phyloP scores from a whole-genome alignment of 495 filamentous ascomycete genomes.

The Bathelium albidoporum region DNA sequence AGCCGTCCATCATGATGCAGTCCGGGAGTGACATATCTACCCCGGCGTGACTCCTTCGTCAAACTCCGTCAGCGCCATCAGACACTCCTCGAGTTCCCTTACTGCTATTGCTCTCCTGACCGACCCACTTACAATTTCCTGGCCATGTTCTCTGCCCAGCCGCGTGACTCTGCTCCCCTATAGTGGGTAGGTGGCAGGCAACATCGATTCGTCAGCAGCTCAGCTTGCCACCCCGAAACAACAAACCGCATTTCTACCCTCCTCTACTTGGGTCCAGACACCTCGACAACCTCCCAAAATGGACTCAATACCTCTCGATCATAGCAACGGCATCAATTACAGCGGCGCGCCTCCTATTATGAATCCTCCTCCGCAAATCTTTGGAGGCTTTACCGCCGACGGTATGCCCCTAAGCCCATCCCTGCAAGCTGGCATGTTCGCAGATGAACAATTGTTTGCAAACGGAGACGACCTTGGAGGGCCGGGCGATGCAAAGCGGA shows the following conservation, averaged over 20 bases:
- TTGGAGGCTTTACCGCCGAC: conserved; percentile 52
- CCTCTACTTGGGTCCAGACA: neutral
- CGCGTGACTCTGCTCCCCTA: neutral
- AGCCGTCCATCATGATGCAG: neutral
- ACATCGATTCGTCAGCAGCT: conserved; percentile 2
- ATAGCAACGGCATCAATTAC: conserved; percentile 9
- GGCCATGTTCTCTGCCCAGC: neutral
- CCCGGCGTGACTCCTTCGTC: neutral
- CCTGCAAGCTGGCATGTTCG: conserved; percentile 51
- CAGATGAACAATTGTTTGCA: conserved; percentile 30
- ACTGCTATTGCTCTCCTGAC: neutral
- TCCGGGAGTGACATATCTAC: conserved; percentile 2
- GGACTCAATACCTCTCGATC: neutral
- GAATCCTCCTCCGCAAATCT: conserved; percentile 62
- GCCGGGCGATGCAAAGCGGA: conserved; percentile 76
- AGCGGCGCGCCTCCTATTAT: conserved; percentile 40
- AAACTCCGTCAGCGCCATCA: neutral
- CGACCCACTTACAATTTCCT: neutral
- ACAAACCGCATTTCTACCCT: neutral
- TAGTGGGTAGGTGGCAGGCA: neutral
- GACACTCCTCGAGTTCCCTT: neutral
- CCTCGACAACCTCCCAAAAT: neutral
- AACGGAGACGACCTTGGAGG: conserved; percentile 59
- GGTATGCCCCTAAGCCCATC: conserved; percentile 49
- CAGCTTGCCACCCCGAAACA: neutral